Percentiles rank a stretch among this genome's conserved stretches.
Conservation (phyloP, 2,329 filamentous ascomycete genomes). For the Penicillium sp. region DNA sequence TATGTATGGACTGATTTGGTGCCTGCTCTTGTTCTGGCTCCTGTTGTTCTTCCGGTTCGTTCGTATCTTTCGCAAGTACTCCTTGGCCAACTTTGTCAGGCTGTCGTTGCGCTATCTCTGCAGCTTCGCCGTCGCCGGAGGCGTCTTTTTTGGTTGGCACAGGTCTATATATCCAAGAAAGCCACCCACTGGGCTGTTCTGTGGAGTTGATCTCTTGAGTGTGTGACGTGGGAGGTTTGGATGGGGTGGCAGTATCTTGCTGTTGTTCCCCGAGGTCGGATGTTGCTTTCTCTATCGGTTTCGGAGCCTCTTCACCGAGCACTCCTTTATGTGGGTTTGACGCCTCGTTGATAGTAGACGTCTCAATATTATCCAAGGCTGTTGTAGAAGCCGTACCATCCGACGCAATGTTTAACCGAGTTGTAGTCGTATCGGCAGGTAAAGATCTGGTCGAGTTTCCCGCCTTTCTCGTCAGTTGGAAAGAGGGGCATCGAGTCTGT, state of each 20-base stretch:
- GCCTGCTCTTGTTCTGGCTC: constrained; percentile 17
- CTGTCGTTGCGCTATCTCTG: constrained; percentile 18
- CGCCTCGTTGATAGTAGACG: constrained; percentile 15
- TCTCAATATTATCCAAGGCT: constrained; percentile 24
- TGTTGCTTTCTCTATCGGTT: constrained; percentile 20
- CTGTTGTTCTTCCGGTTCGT: constrained; percentile 15
- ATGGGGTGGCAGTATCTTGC: constrained; percentile 8
- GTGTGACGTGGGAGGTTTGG: constrained; percentile 19
- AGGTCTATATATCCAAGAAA: constrained; percentile 44
- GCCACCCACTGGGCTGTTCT: constrained; percentile 37
- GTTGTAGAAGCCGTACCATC: constrained; percentile 41
- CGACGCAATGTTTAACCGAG: constrained; percentile 50
- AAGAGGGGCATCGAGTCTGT: constrained; percentile 38
- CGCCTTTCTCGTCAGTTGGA: constrained; percentile 49
- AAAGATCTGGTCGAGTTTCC: constrained; percentile 48
- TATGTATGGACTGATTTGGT: constrained; percentile 2
- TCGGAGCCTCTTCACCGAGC: constrained; percentile 13
- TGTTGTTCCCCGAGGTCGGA: constrained; percentile 28
- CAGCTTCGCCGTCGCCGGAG: constrained; percentile 14
- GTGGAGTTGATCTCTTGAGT: constrained; percentile 15
- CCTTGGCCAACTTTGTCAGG: background rate
- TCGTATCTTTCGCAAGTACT: background rate
- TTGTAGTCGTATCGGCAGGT: constrained; percentile 50
- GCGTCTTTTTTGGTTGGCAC: constrained; percentile 14
- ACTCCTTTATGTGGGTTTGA: constrained; percentile 25